Base-by-base conservation (phyloP, 2,329 filamentous ascomycete species). In the Parafenestella ontariensis region DNA sequence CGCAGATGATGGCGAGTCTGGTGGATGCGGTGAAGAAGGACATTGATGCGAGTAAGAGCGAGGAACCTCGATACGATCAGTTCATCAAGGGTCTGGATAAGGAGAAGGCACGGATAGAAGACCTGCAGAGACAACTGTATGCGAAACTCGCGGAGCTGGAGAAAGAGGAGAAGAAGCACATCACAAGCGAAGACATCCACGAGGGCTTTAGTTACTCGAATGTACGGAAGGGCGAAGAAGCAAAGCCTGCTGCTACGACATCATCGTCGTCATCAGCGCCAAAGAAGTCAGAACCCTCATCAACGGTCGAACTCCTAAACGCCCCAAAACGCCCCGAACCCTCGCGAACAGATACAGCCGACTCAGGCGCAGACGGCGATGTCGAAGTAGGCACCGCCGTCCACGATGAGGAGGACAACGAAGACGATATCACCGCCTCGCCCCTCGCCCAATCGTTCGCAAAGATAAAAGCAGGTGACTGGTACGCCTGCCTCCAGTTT, bases 1-100 rank as follows among this genome's bases (percentile, higher is more conserved):
- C 92, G 34, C 92, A 96, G 81, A 99, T 99, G 95, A 93, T 99
- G 89, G 91, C 91, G n/a, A 87, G 89, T n/a, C 78, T 99, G 67
- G 85, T 98, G 18, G 95, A 99, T 69, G 90, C 96, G 76, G 92
- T 98, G 37, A 97, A 96, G 77, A 87, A 91, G 62, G 86, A 89
- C 46, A 82, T 96, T 31, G 90, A 93, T 51, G 90, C 92, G 71
- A 71, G 75, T 18, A 89, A 89, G 76, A 87, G 89, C 57, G 82
- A 85, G 0, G 82, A 85, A 18, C 85, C 75, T 43, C 81, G 90
- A 46, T 92, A 90, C 72, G 82, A 85, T 43, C 88, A 85, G 47
- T 97, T 96, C 80, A 82, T 96, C 24, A 83, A 85, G 43, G 94
- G 95, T 68, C 85, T 98, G 15, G 84, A 86, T 59, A 84, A 82